A percentile compares a stretch with the other conserved stretches of the same genome.
Conservation (phyloP, 352 stramenopile species). For the Phytophthora pisi region DNA sequence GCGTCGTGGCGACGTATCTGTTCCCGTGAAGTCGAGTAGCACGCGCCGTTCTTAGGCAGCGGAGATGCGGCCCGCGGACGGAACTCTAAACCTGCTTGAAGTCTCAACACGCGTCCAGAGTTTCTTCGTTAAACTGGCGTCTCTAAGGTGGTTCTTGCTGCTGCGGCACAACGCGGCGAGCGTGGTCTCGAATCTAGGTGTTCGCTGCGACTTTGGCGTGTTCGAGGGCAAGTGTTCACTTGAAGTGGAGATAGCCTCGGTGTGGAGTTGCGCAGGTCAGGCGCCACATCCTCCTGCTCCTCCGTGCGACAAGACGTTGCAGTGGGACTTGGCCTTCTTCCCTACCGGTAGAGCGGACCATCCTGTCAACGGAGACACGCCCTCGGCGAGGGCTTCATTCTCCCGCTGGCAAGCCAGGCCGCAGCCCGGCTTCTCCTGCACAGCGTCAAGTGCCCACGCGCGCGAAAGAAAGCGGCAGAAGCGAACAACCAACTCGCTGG, state of each 20-base stretch:
- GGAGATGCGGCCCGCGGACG: neutral
- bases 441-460: neutral
- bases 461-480: slow-evolving; percentile 12
- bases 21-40: slow-evolving; percentile 29
- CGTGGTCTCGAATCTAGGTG: neutral
- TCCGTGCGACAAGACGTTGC: neutral
- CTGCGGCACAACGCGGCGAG: neutral
- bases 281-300: neutral
- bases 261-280: neutral
- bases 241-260: neutral
- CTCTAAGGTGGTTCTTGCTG: neutral
- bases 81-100: slow-evolving; percentile 1
- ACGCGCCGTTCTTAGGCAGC: slow-evolving; percentile 4
- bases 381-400: neutral
- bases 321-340: neutral
- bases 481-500: neutral
- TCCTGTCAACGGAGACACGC: neutral
- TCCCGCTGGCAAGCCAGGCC: neutral
- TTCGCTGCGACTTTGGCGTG: neutral
- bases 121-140: neutral
- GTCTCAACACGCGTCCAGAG: slow-evolving; percentile 2
- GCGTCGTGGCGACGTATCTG: slow-evolving; percentile 42
- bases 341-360: neutral
- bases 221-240: neutral
- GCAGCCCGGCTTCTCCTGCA: neutral